Conservation (phyloP, 1,284 basidiomycete species). For the Ceratobasidium sp. region DNA sequence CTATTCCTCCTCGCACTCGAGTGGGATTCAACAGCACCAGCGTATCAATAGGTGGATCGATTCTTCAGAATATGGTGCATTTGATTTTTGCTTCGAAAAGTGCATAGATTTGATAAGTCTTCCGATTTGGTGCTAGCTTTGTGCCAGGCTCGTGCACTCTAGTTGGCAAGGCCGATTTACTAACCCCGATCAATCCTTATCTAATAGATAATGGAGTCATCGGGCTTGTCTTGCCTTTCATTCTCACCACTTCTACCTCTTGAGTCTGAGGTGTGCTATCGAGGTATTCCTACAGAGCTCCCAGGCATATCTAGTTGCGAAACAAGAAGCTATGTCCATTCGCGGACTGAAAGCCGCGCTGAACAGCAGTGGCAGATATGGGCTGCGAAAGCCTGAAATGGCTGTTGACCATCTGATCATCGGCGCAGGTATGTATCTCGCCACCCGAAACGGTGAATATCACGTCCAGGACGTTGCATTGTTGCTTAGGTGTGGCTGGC, state of each 20-base stretch:
- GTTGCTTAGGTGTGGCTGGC: slow-evolving; percentile 75
- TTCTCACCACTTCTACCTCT: not conserved
- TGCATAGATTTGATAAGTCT: too few species aligned
- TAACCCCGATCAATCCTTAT: slow-evolving; percentile 3
- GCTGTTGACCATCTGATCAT: slow-evolving; percentile 89
- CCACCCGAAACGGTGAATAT: too few species aligned
- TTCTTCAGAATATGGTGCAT: too few species aligned
- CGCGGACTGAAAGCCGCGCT: slow-evolving; percentile 51
- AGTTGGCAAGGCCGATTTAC: not conserved
- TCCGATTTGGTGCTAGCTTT: too few species aligned
- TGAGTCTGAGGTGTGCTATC: too few species aligned
- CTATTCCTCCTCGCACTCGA: not conserved
- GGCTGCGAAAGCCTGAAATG: slow-evolving; percentile 76
- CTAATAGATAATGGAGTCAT: not conserved
- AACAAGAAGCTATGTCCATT: not conserved
- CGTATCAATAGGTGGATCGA: too few species aligned
- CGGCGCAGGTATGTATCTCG: slow-evolving; percentile 88
- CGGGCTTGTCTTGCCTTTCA: not conserved
- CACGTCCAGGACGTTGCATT: too few species aligned
- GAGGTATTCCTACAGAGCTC: not conserved
- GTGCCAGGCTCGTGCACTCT: too few species aligned
- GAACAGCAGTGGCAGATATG: slow-evolving; percentile 66
- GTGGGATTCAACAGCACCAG: too few species aligned
- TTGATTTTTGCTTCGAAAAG: too few species aligned
- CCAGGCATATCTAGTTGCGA: not conserved